Evolutionary conservation across 108 stramenopile genomes (phyloP).

Genomic region (Skeletonema potamos): DNA sequence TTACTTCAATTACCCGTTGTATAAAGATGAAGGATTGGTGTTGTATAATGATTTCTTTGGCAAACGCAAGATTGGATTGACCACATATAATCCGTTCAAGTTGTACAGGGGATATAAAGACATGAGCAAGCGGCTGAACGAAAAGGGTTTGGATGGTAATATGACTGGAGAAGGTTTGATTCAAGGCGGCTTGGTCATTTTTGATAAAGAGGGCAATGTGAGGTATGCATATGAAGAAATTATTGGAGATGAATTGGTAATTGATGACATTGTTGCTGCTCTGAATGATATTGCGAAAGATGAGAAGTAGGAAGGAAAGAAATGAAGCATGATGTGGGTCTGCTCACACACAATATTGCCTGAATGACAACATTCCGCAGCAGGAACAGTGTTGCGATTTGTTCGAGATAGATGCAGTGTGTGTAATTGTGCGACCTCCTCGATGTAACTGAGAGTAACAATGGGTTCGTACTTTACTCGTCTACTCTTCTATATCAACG

Average conservation of each 20-base stretch:
- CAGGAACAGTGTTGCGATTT: background rate
- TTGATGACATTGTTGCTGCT: slow-evolving; percentile 58
- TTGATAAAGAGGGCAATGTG: slow-evolving; percentile 56
- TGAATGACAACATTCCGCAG: background rate
- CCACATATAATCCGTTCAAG: slow-evolving; percentile 52
- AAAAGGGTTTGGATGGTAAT: slow-evolving; percentile 75
- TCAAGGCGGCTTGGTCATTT: slow-evolving; percentile 79
- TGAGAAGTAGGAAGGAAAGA: background rate
- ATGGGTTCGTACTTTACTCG: background rate
- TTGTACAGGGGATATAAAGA: slow-evolving; percentile 46
- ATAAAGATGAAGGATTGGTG: slow-evolving; percentile 53
- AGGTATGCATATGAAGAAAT: slow-evolving; percentile 75
- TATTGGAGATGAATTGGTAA: slow-evolving; percentile 57
- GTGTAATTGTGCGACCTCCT: background rate
- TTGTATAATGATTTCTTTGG: slow-evolving; percentile 79
- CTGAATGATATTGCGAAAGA: slow-evolving; percentile 32
- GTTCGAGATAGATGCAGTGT: background rate
- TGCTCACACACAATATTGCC: background rate
- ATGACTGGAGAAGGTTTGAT: slow-evolving; percentile 76
- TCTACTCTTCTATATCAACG: background rate
- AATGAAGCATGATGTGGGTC: background rate
- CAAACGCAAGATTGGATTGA: slow-evolving; percentile 34
- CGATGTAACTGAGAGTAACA: background rate
- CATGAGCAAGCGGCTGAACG: slow-evolving; percentile 33
- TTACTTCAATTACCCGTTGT: slow-evolving; percentile 68